Evolutionary conservation across 2,329 filamentous ascomycete genomes (phyloP).

Genomic region (Corniculantispora saksenae): DNA sequence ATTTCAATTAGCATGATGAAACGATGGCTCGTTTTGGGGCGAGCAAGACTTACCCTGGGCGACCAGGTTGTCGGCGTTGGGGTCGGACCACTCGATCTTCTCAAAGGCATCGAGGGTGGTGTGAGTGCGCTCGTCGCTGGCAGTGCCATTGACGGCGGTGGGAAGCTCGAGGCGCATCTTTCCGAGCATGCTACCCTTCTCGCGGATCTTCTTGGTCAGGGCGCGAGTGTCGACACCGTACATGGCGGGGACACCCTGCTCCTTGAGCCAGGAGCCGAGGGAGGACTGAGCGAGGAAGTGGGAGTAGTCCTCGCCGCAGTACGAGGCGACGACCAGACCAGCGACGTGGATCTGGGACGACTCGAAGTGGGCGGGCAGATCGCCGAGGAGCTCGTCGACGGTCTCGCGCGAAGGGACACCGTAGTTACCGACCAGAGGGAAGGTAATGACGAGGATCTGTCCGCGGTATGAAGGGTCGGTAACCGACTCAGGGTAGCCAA

Average conservation of each 20-base stretch:
- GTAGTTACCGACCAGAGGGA: slow-evolving; percentile 95
- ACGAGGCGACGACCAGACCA: slow-evolving; percentile 85
- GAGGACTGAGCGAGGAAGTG: slow-evolving; percentile 91
- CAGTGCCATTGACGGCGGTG: slow-evolving; percentile 43
- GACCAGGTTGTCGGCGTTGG: slow-evolving; percentile 90
- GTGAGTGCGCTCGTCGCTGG: slow-evolving; percentile 27
- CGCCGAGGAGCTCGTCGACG: slow-evolving; percentile 79
- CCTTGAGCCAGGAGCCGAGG: slow-evolving; percentile 91
- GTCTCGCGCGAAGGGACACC: slow-evolving; percentile 87
- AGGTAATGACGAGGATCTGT: slow-evolving; percentile 95
- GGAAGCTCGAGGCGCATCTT: slow-evolving; percentile 74
- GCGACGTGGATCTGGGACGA: slow-evolving; percentile 90
- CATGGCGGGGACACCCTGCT: slow-evolving; percentile 90
- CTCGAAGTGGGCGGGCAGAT: slow-evolving; percentile 91
- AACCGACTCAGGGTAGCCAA: slow-evolving; percentile 93
- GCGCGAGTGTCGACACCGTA: slow-evolving; percentile 93
- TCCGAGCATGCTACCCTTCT: slow-evolving; percentile 95
- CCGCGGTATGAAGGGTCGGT: slow-evolving; percentile 86
- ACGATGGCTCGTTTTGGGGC: slow-evolving; percentile 16
- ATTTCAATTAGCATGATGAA: slow-evolving; percentile 40
- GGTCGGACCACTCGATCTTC: slow-evolving; percentile 83
- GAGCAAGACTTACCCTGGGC: slow-evolving; percentile 74
- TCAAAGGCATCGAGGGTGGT: slow-evolving; percentile 62
- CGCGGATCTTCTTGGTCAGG: slow-evolving; percentile 89
- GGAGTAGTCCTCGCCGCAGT: slow-evolving; percentile 92